These are phyloP conservation scores for Aspergillus indologenus DNA, from an alignment of 495 filamentous ascomycete genomes.

Conservation along the genomic window DNA sequence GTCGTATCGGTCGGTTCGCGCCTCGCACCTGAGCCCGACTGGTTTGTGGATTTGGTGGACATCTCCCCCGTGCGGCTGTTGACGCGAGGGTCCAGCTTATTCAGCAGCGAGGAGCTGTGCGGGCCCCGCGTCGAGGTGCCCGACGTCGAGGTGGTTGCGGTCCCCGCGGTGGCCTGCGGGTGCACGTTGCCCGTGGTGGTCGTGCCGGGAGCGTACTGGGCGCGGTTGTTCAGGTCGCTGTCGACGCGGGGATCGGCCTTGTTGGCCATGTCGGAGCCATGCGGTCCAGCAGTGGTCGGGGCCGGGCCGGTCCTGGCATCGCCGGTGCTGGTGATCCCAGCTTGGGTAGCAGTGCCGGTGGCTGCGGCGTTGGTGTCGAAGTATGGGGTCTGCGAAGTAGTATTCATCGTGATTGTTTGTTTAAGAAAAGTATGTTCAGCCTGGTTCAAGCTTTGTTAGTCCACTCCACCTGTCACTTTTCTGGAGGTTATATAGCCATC, in stretches of 20 bases:
- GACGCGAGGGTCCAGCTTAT: slow-evolving; percentile 49
- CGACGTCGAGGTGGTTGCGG: slow-evolving; percentile 12
- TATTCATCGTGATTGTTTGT: slow-evolving; percentile 5
- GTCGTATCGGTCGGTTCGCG: slow-evolving; percentile 9
- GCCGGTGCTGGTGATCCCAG: slow-evolving; percentile 7
- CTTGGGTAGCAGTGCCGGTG: slow-evolving; percentile 10
- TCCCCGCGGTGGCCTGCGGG: slow-evolving; percentile 20
- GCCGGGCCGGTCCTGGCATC: not conserved
- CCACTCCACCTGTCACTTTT: not conserved
- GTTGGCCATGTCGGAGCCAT: slow-evolving; percentile 44
- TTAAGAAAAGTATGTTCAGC: too few relatives aligned
- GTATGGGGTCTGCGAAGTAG: slow-evolving; percentile 17
- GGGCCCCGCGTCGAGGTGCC: slow-evolving; percentile 35
- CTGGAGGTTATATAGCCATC: not conserved
- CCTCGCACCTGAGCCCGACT: slow-evolving; percentile 2
- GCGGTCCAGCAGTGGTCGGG: slow-evolving; percentile 37
- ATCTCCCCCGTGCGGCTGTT: slow-evolving; percentile 19
- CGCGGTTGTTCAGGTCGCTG: slow-evolving; percentile 41
- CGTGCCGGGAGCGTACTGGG: slow-evolving; percentile 20
- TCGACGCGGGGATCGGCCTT: slow-evolving; percentile 51
- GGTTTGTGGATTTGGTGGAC: slow-evolving; percentile 5
- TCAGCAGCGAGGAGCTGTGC: slow-evolving; percentile 49
- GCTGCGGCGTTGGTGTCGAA: slow-evolving; percentile 10
- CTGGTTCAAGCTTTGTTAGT: not conserved
- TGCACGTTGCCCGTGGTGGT: slow-evolving; percentile 19